Evolutionary conservation across 176 grass and related monocot genomes (phyloP).

Genomic region (Musa troglodytarum): DNA sequence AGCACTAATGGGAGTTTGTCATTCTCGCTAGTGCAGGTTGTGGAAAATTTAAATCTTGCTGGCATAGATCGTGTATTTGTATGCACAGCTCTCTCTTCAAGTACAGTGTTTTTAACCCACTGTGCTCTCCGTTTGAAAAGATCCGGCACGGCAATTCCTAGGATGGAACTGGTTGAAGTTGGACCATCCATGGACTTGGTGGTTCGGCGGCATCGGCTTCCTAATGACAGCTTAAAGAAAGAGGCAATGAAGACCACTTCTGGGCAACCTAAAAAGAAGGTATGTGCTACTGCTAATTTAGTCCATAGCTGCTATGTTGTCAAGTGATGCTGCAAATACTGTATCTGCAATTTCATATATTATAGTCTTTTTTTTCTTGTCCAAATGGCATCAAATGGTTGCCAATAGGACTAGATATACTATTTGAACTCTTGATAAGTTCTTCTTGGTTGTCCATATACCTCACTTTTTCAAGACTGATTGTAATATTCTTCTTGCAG

Average conservation of each 20-base stretch:
- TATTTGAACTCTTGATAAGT: background rate
- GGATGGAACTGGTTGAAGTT: constrained; percentile 91
- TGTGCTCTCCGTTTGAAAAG: constrained; percentile 81
- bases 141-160: constrained; percentile 71
- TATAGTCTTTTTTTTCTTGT: background rate
- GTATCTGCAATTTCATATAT: background rate
- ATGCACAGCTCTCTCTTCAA: constrained; percentile 68
- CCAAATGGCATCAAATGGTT: background rate
- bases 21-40: constrained; percentile 41
- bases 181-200: constrained; percentile 87
- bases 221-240: constrained; percentile 66
- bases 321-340: background rate
- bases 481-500: constrained; percentile 35
- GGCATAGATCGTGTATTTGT: constrained; percentile 76
- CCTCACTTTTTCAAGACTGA: background rate
- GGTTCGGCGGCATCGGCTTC: constrained; percentile 47
- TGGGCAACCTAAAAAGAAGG: constrained; percentile 50
- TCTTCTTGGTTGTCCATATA: background rate
- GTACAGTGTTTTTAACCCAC: constrained; percentile 61
- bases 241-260: constrained; percentile 61
- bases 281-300: constrained; percentile 1
- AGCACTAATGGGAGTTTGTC: background rate
- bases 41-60: constrained; percentile 79
- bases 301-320: constrained; percentile 9
- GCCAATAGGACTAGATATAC: background rate